Evolutionary conservation across 2,329 filamentous ascomycete genomes (phyloP), one percentile per base, ranked within the genome.

Genomic region (Ophiostoma ulmi): DNA sequence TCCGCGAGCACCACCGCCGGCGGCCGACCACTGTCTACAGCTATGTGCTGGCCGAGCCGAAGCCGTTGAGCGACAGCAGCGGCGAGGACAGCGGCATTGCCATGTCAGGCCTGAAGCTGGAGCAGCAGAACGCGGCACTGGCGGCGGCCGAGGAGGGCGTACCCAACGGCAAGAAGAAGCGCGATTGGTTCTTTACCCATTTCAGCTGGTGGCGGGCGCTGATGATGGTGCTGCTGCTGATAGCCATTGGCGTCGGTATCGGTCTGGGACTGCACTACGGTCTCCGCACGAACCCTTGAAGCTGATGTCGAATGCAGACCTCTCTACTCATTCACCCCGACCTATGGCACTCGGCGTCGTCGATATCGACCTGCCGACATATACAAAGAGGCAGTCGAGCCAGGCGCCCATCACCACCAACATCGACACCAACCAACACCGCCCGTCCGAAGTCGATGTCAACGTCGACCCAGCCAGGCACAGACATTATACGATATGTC

Each of bases 11-110:
- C n/a, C 65, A 67, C 38, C 65, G 65, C 38, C 38, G 48, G 38
- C 65, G 65, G 11, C 65, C 65, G 8, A 67, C 65, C 11, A 67
- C 65, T 39, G 65, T 67, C 38, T 67, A 67, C 65, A 67, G 65
- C 65, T 67, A 41, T 20, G 13, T 41, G 10, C 65, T 67, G 65
- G 35, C 36, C n/a, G 64, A 22, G 10, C 20, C 65, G 38, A 26
- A 44, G 14, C 22, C 65, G 4, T 7, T 35, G 39, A 67, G 38
- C 65, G 36, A 48, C 11, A 67, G 39, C 65, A 44, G 65, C 65
- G 39, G 38, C 65, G 65, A 41, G 20, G 63, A 41, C 17, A n/a
- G 38, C 63, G 38, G 63, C 39, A 67, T 67, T 13, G 36, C 20
- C 65, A 67, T 67, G 65, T 17, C 38, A 1, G 38, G 10, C 22